Conservation (phyloP, 2,329 filamentous ascomycete species). For the Domatiomyces catenatus region DNA sequence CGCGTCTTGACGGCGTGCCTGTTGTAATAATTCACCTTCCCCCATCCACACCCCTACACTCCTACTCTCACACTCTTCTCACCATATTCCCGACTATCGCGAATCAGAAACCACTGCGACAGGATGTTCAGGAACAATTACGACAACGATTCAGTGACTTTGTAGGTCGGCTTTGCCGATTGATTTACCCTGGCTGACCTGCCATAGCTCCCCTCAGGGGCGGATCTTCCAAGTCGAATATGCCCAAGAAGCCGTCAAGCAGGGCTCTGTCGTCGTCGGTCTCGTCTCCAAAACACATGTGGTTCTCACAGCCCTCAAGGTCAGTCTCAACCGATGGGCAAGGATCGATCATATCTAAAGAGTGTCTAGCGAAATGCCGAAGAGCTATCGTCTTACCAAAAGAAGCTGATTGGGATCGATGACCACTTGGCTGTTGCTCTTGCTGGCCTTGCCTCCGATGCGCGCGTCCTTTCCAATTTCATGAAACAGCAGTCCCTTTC, state of each 20-base stretch:
- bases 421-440: conserved; percentile 91
- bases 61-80: not conserved
- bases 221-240: conserved; percentile 99
- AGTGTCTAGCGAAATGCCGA: conserved; percentile 74
- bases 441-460: conserved; percentile 90
- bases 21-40: not conserved
- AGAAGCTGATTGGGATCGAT: conserved; percentile 95
- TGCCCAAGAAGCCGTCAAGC: conserved; percentile 95
- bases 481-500: conserved; percentile 99
- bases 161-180: conserved; percentile 43
- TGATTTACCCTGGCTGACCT: conserved; percentile 3
- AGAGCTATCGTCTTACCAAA: conserved; percentile 98
- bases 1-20: not conserved
- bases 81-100: not conserved
- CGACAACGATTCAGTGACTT: conserved; percentile 99
- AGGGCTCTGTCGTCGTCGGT: conserved; percentile 93
- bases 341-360: not conserved
- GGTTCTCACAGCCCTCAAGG: conserved; percentile 92
- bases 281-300: conserved; percentile 96
- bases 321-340: conserved; percentile 25
- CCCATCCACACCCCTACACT: not conserved
- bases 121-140: conserved; percentile 99
- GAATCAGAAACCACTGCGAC: conserved; percentile 15
- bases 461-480: conserved; percentile 98
- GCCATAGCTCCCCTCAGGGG: conserved; percentile 78